A percentile compares a stretch with the other conserved stretches of the same genome.
These are phyloP conservation scores for Botrytis elliptica DNA, from an alignment of 2,329 filamentous ascomycete species.

Conservation along the genomic window DNA sequence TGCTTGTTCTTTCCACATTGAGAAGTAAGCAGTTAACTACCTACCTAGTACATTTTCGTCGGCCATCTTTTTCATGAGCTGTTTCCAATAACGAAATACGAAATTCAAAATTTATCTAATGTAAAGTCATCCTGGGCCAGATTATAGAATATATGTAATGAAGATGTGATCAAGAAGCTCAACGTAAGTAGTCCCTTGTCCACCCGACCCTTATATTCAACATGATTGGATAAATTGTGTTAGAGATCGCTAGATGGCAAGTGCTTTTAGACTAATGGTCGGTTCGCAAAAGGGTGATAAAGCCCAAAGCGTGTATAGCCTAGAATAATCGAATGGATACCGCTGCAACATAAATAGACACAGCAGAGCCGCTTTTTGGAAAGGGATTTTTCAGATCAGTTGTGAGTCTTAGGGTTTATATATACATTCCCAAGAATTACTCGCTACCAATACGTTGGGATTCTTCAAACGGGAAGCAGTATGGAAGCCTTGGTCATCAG, in stretches of 20 bases:
- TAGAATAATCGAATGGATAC: neutral
- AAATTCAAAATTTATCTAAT: neutral
- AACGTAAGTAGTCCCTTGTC: neutral
- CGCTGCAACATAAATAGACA: neutral
- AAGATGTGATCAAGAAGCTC: neutral
- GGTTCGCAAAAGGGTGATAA: neutral
- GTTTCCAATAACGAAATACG: neutral
- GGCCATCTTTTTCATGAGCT: neutral
- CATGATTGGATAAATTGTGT: neutral
- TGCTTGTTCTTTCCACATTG: neutral
- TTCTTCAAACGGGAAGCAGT: neutral
- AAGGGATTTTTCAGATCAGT: neutral
- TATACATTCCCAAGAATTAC: neutral
- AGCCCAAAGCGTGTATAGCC: neutral
- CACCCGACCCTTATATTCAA: neutral
- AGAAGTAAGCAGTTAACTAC: neutral
- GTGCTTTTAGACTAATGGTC: slow-evolving; percentile 8
- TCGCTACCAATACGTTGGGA: slow-evolving; percentile 10
- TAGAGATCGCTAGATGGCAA: neutral
- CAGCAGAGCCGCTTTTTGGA: neutral
- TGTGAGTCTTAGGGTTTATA: neutral
- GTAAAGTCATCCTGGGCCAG: neutral
- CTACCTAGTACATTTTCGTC: neutral
- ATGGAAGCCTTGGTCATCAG: neutral
- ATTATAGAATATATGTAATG: neutral